These are phyloP conservation scores for Chytriomyces confervae DNA, from an alignment of 192 early-diverging fungal species.

Conservation along the genomic window DNA sequence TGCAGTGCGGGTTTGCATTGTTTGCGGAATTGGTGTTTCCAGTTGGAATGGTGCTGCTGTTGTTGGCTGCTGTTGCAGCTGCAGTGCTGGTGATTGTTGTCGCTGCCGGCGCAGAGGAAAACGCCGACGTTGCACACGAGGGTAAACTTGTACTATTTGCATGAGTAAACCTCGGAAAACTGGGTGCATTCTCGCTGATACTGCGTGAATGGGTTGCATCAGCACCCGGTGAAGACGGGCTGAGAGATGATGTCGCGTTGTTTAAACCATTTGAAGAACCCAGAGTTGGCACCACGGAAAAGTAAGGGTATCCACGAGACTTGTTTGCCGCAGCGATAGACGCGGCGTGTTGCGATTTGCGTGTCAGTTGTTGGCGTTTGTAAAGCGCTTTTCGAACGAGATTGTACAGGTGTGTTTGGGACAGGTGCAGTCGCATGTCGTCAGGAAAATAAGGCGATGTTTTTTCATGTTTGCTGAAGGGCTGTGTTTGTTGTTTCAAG, in stretches of 20 bases:
- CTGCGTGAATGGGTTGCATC: background rate
- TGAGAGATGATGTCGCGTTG: too few species aligned
- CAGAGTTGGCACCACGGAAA: background rate
- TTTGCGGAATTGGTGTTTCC: background rate
- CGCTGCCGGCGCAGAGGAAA: background rate
- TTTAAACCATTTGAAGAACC: too few species aligned
- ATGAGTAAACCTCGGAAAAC: too few species aligned
- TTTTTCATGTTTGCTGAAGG: constrained; percentile 1
- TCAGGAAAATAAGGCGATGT: constrained; percentile 2
- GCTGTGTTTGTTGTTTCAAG: background rate
- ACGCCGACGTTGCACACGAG: background rate
- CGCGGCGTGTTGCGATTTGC: too few species aligned
- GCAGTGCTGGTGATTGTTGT: background rate
- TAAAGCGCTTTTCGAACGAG: constrained; percentile 1
- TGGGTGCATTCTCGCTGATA: background rate
- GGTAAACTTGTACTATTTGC: too few species aligned
- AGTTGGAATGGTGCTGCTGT: background rate
- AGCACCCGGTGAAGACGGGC: too few species aligned
- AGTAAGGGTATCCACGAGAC: background rate
- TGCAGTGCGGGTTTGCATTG: background rate
- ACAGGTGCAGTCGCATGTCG: constrained; percentile 6
- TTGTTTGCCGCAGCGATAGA: background rate
- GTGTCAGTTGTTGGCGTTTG: background rate
- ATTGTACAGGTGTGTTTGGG: constrained; percentile 2
- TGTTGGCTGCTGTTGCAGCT: background rate